phyloP scores from a whole-genome alignment of 352 stramenopile genomes.

The Globisporangium splendens region DNA sequence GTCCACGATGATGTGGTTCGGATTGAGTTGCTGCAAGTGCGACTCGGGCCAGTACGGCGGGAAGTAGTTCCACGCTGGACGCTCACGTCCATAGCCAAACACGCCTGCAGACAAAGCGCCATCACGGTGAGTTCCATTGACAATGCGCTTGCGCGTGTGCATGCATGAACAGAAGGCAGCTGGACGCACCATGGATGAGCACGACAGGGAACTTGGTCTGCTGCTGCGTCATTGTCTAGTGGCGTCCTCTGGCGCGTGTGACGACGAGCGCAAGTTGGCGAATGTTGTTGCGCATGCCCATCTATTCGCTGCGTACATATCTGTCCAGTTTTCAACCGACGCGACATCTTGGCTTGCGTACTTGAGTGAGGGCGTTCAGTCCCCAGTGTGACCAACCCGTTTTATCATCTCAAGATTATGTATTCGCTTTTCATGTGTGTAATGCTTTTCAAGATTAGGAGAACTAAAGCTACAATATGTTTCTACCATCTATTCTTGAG shows the following conservation, averaged over 20 bases:
- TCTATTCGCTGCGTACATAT: too few relatives aligned
- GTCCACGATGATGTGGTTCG: constrained; percentile 59
- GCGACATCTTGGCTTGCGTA: too few relatives aligned
- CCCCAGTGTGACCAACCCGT: too few relatives aligned
- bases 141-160: neutral
- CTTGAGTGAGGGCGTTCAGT: too few relatives aligned
- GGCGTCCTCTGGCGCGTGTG: neutral
- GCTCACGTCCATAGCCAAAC: constrained; percentile 50
- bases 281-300: neutral
- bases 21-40: constrained; percentile 37
- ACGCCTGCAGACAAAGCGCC: constrained; percentile 19
- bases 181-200: constrained; percentile 47
- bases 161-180: too few relatives aligned
- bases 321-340: too few relatives aligned
- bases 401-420: too few relatives aligned
- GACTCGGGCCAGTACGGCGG: constrained; percentile 57
- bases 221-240: neutral
- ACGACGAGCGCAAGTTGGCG: neutral
- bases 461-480: too few relatives aligned
- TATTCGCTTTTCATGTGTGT: too few relatives aligned
- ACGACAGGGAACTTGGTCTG: constrained; percentile 53
- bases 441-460: too few relatives aligned
- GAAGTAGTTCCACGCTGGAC: constrained; percentile 41
- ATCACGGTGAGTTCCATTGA: neutral
- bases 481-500: too few relatives aligned